Conservation (phyloP, 352 stramenopile species). For the Pythium grandisporangium region DNA sequence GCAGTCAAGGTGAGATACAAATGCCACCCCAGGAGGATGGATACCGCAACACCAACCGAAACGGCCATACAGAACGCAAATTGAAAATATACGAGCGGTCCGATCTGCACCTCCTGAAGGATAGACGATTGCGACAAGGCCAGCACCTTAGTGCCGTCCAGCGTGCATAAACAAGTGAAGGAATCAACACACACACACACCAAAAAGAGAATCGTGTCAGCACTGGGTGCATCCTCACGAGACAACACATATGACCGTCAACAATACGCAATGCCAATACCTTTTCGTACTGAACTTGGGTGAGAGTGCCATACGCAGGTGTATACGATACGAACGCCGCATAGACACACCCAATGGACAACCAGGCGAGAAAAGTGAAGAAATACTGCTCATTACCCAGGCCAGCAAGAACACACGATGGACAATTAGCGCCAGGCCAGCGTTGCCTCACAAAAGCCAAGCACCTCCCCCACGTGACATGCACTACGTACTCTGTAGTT, state of each 20-base stretch:
- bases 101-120: constrained; percentile 7
- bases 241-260: no score
- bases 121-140: constrained; percentile 13
- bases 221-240: no score
- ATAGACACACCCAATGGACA: constrained; percentile 45
- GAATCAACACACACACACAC: not conserved
- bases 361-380: constrained; percentile 65
- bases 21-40: constrained; percentile 60
- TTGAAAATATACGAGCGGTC: constrained; percentile 32
- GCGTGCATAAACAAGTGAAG: not conserved
- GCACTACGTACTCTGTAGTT: constrained; percentile 78
- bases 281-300: constrained; percentile 39
- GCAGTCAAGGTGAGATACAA: constrained; percentile 61
- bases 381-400: constrained; percentile 43
- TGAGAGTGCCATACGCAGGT: constrained; percentile 45
- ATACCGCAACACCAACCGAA: constrained; percentile 47
- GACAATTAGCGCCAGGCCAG: not conserved
- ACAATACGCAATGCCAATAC: constrained; percentile 22
- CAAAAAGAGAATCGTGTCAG: constrained; percentile 1
- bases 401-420: not conserved
- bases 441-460: no score
- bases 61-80: constrained; percentile 63
- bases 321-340: constrained; percentile 44
- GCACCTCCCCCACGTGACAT: no score
- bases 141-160: constrained; percentile 17